Conservation (phyloP, 2,329 filamentous ascomycete species). For the Hirsutella minnesotensis region DNA sequence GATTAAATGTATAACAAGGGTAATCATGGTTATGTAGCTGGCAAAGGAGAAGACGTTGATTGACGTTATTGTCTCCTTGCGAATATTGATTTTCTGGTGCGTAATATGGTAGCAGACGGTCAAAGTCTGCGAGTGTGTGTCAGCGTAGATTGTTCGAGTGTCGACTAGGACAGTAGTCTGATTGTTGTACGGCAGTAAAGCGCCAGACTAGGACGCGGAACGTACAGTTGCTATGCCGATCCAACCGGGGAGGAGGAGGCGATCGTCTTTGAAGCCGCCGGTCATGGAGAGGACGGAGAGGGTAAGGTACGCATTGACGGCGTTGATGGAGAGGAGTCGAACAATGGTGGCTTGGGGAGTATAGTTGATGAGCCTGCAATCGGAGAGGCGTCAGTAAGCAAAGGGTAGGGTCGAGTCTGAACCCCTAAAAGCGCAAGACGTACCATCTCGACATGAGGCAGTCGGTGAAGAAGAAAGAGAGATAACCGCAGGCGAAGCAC, state of each 20-base stretch:
- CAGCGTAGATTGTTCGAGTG: background rate
- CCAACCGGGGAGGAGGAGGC: conserved; percentile 65
- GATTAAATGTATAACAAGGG: conserved; percentile 56
- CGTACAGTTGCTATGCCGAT: conserved; percentile 62
- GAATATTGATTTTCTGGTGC: conserved; percentile 67
- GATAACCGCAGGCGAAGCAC: conserved; percentile 66
- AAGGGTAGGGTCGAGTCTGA: too few relatives aligned
- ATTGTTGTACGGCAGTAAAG: background rate
- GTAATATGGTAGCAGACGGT: conserved; percentile 67
- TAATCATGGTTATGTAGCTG: conserved; percentile 65
- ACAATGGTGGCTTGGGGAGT: conserved; percentile 71
- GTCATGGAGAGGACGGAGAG: conserved; percentile 59
- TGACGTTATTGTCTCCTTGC: conserved; percentile 68
- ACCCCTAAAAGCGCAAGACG: conserved; percentile 14
- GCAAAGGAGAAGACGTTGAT: conserved; percentile 66
- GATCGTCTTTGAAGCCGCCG: conserved; percentile 57
- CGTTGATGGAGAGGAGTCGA: conserved; percentile 63
- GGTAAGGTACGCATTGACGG: conserved; percentile 63
- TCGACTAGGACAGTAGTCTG: background rate
- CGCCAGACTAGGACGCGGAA: conserved; percentile 1
- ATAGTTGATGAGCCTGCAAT: conserved; percentile 65
- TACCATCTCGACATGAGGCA: conserved; percentile 77
- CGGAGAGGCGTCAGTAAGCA: too few relatives aligned
- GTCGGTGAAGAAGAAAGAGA: conserved; percentile 75
- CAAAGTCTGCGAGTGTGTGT: conserved; percentile 38